Evolutionary conservation across 371 early-diverging fungal species (phyloP).

Genomic region (Rhizomucor miehei): DNA sequence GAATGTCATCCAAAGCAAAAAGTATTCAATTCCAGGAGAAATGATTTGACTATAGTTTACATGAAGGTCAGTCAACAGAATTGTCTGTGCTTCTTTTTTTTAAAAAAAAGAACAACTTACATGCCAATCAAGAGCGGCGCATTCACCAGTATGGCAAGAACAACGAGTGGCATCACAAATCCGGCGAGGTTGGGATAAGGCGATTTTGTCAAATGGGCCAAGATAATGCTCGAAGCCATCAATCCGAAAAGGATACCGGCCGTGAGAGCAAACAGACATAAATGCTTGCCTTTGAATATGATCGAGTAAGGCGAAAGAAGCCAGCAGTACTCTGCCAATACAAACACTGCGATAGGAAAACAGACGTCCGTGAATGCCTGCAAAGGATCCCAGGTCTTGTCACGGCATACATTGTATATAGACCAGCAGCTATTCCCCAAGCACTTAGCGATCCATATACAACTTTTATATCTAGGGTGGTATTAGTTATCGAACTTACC

Average conservation of each 20-base stretch:
- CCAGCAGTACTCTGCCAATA: conserved; percentile 64
- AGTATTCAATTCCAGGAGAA: conserved; percentile 10
- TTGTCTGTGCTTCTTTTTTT: too few species aligned
- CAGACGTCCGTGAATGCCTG: conserved; percentile 17
- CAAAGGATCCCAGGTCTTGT: conserved; percentile 16
- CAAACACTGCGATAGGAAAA: conserved; percentile 58
- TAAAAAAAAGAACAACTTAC: too few species aligned
- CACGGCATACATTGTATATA: conserved; percentile 27
- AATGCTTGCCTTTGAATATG: conserved; percentile 59
- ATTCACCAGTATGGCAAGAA: conserved; percentile 65
- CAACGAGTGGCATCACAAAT: conserved; percentile 64
- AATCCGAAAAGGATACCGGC: conserved; percentile 82
- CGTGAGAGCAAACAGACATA: conserved; percentile 70
- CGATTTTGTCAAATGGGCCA: conserved; percentile 83
- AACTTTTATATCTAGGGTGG: too few species aligned
- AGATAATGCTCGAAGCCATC: conserved; percentile 86
- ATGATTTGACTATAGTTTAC: conserved; percentile 9
- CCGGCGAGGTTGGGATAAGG: conserved; percentile 75
- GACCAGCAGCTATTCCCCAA: conserved; percentile 23
- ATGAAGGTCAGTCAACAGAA: too few species aligned
- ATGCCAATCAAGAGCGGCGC: conserved; percentile 39
- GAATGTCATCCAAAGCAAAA: conserved; percentile 14
- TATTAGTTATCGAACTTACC: conserved; percentile 10
- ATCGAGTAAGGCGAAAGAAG: conserved; percentile 58
- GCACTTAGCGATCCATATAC: not conserved